A percentile compares a stretch with the other conserved stretches of the same genome.
These are phyloP conservation scores for Neurospora sp. DNA, from an alignment of 2,329 filamentous ascomycete genomes.

Conservation along the genomic window DNA sequence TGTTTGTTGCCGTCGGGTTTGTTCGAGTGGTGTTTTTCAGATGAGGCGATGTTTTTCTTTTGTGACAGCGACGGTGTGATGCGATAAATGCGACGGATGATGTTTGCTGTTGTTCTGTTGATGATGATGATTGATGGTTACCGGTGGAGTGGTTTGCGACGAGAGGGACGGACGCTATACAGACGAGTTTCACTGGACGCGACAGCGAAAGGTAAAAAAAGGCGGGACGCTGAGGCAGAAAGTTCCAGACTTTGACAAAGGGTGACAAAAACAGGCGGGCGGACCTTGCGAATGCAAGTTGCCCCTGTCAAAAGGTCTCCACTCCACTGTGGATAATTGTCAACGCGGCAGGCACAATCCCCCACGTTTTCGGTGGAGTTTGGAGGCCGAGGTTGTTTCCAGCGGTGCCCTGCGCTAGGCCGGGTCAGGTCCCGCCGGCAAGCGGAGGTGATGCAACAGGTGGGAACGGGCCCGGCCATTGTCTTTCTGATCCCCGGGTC, in stretches of 20 bases:
- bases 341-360: background rate
- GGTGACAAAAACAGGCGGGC: background rate
- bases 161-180: background rate
- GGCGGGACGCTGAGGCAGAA: conserved; percentile 15
- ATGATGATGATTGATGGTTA: background rate
- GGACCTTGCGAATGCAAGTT: too few species aligned
- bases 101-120: background rate
- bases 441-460: background rate
- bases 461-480: background rate
- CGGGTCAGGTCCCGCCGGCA: background rate
- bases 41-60: too few species aligned
- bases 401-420: background rate
- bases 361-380: background rate
- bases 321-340: background rate
- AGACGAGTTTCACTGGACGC: background rate
- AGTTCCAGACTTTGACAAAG: background rate
- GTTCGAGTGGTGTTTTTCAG: background rate
- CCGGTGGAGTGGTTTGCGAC: background rate
- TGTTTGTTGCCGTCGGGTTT: background rate
- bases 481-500: background rate
- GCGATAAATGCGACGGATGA: background rate
- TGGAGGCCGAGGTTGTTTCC: background rate
- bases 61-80: background rate
- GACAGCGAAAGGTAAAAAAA: conserved; percentile 10
- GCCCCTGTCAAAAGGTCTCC: background rate